Percentiles rank a stretch among this genome's conserved stretches.
Evolutionary conservation across 2,329 filamentous ascomycete species (phyloP).

Genomic region (Corniculantispora saksenae): DNA sequence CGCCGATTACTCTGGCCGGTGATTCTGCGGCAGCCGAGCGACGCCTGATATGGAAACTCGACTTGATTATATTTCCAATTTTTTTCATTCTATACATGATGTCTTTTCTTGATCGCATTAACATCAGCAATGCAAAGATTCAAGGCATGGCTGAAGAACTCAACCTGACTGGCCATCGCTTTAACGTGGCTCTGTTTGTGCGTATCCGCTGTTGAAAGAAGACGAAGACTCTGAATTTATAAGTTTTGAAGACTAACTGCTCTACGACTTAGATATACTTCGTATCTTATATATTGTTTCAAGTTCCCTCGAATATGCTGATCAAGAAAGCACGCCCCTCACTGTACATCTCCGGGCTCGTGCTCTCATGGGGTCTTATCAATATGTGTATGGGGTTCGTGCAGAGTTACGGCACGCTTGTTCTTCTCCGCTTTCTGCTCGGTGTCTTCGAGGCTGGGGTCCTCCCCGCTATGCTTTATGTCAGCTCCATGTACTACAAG

Average conservation of each 20-base stretch:
- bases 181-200: too few relatives aligned
- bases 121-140: slow-evolving; percentile 30
- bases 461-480: slow-evolving; percentile 68
- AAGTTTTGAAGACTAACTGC: too few relatives aligned
- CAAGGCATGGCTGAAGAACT: slow-evolving; percentile 49
- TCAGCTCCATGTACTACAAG: slow-evolving; percentile 76
- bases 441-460: slow-evolving; percentile 69
- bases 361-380: slow-evolving; percentile 65
- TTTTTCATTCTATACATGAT: slow-evolving; percentile 21
- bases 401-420: slow-evolving; percentile 62
- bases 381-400: slow-evolving; percentile 71
- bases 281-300: slow-evolving; percentile 63
- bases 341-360: slow-evolving; percentile 66
- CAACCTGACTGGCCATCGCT: too few relatives aligned
- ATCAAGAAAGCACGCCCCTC: slow-evolving; percentile 64
- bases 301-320: slow-evolving; percentile 66
- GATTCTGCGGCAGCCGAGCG: slow-evolving; percentile 28
- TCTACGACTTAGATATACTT: too few relatives aligned
- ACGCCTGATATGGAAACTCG: slow-evolving; percentile 23
- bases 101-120: slow-evolving; percentile 22
- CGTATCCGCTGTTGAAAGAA: too few relatives aligned
- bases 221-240: too few relatives aligned
- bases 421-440: slow-evolving; percentile 69
- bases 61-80: slow-evolving; percentile 17
- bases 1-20: neutral